phyloP scores from a whole-genome alignment of 2,329 filamentous ascomycete species.

The Cercospora zeae-maydis region DNA sequence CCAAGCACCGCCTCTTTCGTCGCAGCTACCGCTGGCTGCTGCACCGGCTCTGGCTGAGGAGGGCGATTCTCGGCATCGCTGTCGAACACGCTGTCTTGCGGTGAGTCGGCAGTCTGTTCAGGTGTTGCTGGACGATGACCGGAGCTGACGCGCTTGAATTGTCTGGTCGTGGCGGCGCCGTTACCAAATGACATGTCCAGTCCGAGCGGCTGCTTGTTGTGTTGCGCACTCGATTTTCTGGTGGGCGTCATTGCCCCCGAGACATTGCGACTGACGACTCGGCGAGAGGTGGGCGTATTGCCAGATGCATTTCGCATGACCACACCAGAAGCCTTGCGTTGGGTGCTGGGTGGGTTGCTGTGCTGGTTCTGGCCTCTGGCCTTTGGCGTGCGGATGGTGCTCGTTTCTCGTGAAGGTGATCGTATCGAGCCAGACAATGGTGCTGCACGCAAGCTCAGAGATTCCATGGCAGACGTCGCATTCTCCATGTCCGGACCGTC shows the following conservation, averaged over 20 bases:
- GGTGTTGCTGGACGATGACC: constrained; percentile 24
- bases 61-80: constrained; percentile 63
- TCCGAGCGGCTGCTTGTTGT: constrained; percentile 70
- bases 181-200: constrained; percentile 93
- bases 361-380: constrained; percentile 30
- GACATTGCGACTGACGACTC: constrained; percentile 32
- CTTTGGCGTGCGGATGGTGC: constrained; percentile 40
- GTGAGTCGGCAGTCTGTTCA: constrained; percentile 23
- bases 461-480: constrained; percentile 39
- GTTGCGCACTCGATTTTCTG: constrained; percentile 42
- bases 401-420: constrained; percentile 30
- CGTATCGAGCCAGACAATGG: constrained; percentile 35
- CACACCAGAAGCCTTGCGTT: constrained; percentile 28
- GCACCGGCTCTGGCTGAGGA: constrained; percentile 39
- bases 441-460: constrained; percentile 44
- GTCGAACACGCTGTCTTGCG: constrained; percentile 36
- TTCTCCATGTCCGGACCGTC: constrained; percentile 35
- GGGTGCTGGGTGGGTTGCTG: constrained; percentile 42
- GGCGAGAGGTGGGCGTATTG: constrained; percentile 35
- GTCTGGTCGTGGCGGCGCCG: constrained; percentile 81
- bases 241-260: constrained; percentile 43
- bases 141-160: constrained; percentile 79
- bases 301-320: constrained; percentile 1
- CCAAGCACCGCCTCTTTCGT: constrained; percentile 80
- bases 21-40: constrained; percentile 32